Percentiles rank a stretch among this genome's conserved stretches.
These are phyloP conservation scores for Colletotrichum musicola DNA, from an alignment of 2,329 filamentous ascomycete species.

Conservation along the genomic window DNA sequence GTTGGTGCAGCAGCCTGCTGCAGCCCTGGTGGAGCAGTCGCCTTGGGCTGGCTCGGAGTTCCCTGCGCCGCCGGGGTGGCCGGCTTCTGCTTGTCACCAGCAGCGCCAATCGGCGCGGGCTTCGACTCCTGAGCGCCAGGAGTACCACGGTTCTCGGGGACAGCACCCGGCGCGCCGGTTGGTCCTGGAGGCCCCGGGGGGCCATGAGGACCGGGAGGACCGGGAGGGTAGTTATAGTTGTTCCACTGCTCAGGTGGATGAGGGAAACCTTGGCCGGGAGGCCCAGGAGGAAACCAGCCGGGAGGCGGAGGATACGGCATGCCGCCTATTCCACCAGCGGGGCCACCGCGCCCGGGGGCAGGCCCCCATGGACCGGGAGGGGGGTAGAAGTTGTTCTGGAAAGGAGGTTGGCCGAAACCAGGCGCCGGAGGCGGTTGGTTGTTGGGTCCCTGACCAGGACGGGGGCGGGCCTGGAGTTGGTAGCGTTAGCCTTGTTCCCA, in stretches of 20 bases:
- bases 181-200: constrained; percentile 50
- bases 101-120: constrained; percentile 65
- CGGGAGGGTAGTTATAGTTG: constrained; percentile 72
- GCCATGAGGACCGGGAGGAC: constrained; percentile 66
- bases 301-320: constrained; percentile 84
- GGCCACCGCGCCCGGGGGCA: constrained; percentile 53
- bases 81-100: constrained; percentile 61
- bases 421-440: constrained; percentile 50
- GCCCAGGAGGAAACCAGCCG: constrained; percentile 79
- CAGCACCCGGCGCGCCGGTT: constrained; percentile 44
- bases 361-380: constrained; percentile 68
- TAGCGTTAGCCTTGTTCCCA: constrained; percentile 43
- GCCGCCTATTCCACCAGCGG: constrained; percentile 69
- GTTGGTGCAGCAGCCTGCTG: constrained; percentile 65
- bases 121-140: constrained; percentile 54
- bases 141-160: constrained; percentile 39
- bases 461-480: constrained; percentile 55
- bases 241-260: constrained; percentile 73
- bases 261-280: constrained; percentile 73
- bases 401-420: constrained; percentile 59
- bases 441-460: constrained; percentile 49
- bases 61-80: constrained; percentile 56
- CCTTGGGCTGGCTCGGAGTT: constrained; percentile 30
- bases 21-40: constrained; percentile 34
- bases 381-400: constrained; percentile 64